Conservation (phyloP, 148 eudicot species). For the Chenopodium formosanum region DNA sequence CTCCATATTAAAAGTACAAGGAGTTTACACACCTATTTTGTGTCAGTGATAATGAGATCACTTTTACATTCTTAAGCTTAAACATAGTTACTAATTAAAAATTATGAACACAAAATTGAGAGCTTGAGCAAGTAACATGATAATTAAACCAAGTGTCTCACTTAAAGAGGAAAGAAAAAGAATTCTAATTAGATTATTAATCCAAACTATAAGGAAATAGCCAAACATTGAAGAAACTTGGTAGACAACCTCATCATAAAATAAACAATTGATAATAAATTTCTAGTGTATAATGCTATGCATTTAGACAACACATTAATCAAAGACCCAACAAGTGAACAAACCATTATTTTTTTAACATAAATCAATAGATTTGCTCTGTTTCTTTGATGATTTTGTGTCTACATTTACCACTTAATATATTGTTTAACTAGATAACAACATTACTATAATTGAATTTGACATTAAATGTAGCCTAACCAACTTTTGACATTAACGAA, state of each 20-base stretch:
- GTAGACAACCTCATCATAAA: conserved; percentile 1
- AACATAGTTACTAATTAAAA: background rate
- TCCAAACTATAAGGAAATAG: background rate
- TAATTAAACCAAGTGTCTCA: background rate
- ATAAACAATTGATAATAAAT: background rate
- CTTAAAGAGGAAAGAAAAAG: background rate
- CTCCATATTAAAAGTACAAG: too few species aligned
- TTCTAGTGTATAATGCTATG: conserved; percentile 23
- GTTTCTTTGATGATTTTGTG: conserved; percentile 19
- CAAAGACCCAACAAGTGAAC: conserved; percentile 16
- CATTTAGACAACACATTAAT: conserved; percentile 26
- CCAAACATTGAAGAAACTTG: background rate
- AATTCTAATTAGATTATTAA: background rate
- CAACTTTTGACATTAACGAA: background rate
- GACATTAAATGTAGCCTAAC: background rate
- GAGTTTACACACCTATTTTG: too few species aligned
- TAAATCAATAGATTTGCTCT: conserved; percentile 26
- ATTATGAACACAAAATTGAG: background rate
- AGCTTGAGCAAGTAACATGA: background rate
- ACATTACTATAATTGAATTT: background rate
- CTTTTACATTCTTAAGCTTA: too few species aligned
- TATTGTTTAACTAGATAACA: background rate
- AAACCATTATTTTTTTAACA: background rate
- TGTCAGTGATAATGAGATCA: too few species aligned
- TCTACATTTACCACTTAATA: background rate